Base-by-base conservation (phyloP, 805 yeast species). In the Vanderwaltozyma yarrowii region DNA sequence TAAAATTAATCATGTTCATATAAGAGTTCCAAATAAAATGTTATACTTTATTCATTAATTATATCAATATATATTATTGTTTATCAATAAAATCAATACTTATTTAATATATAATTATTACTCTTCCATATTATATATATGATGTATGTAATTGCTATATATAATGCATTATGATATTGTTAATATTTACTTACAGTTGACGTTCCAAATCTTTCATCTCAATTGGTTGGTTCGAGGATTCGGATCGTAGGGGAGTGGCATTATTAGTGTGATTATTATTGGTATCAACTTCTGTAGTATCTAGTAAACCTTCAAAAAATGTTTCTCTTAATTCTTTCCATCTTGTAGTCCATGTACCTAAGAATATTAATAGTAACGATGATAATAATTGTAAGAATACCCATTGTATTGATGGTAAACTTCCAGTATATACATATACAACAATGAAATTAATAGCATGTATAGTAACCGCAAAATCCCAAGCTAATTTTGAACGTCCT, bases 401-500 rank as follows among this genome's bases (percentile, higher is more conserved):
- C 97, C 97, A 89, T 35, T 79, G 66, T 5, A 81, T 45, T 25
- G 78, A 74, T 0, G 98, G 98, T 45, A 89, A 71, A 23, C 70
- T 67, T 0, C 75, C 71, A 1, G 84, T 69, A 45, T 75, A 76
- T 1, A 74, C 42, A 76, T 84, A 77, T 0, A 77, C 84, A 3
- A 85, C 76, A 3, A 77, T 37, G 18, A 89, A 60, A 61, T 89
- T 80, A 36, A 92, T 71, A 17, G 81, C 75, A 59, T 92, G 96
- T 13, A 89, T 75, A 0, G 98, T 92, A n/a, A 89, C 54, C 10
- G 95, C 96, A 64, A 92, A 89, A 61, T 89, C 98, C 82, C 95
- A 82, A 0, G 96, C 97, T 35, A 89, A 65, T 58, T 89, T 92
- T 30, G 95, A 82, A 40, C 97, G 68, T 0, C 97, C 96, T 11